These are phyloP conservation scores for Closterium sp. DNA, from an alignment of 139 green algal genomes.

Conservation along the genomic window DNA sequence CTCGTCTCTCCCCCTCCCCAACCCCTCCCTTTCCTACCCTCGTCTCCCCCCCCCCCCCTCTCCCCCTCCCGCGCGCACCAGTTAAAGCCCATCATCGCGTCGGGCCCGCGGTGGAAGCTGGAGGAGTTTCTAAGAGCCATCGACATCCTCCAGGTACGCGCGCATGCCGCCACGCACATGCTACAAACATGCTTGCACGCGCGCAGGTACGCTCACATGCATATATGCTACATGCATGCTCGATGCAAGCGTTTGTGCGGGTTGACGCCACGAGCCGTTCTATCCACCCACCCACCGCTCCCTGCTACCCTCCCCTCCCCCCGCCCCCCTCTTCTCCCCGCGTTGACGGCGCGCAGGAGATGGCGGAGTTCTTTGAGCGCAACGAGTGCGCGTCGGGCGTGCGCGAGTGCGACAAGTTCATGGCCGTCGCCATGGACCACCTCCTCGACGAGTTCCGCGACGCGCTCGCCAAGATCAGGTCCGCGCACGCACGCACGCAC, in stretches of 20 bases:
- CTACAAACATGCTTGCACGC: neutral
- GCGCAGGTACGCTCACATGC: neutral
- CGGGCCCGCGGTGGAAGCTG: neutral
- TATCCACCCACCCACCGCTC: neutral
- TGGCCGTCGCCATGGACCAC: neutral
- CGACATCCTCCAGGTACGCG: neutral
- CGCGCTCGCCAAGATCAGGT: neutral
- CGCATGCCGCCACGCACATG: neutral
- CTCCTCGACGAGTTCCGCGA: neutral
- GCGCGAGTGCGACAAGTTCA: neutral
- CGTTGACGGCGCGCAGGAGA: neutral
- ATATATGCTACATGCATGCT: neutral
- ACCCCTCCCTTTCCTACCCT: neutral
- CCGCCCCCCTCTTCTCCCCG: no score
- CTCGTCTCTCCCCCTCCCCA: neutral
- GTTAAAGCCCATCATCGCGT: neutral
- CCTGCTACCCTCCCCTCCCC: no score
- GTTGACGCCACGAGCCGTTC: neutral
- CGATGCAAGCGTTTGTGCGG: neutral
- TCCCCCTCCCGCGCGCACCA: neutral
- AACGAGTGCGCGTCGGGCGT: neutral
- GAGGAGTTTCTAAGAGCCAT: neutral
- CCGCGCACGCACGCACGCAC: no score
- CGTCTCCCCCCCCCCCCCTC: neutral
- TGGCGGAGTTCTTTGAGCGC: neutral